A percentile compares a stretch with the other conserved stretches of the same genome.
Conservation (phyloP, 768 basidiomycete genomes). For the Amanita pseudoporphyria region DNA sequence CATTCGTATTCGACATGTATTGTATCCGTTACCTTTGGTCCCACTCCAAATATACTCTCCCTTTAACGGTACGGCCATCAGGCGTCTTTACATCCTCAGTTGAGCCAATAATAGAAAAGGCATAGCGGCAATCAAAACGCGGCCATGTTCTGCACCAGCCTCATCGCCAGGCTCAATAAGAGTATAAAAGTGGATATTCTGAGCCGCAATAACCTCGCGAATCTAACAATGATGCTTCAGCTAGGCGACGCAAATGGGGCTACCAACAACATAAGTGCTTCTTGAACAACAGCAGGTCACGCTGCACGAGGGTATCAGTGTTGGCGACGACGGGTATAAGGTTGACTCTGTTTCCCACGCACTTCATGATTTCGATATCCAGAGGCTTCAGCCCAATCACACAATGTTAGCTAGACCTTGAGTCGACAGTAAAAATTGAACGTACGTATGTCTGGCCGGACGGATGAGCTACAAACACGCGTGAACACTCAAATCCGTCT, state of each 20-base stretch:
- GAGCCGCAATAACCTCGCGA: no score
- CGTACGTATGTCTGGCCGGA: constrained; percentile 93
- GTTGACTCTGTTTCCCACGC: no score
- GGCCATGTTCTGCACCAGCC: no score
- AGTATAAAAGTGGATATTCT: constrained; percentile 90
- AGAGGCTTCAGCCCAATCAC: constrained; percentile 54
- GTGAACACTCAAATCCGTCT: constrained; percentile 92
- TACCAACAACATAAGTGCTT: constrained; percentile 56
- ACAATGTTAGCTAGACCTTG: no score
- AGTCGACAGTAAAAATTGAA: constrained; percentile 14
- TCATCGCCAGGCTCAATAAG: constrained; percentile 85
- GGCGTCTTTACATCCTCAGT: no score
- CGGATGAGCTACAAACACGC: constrained; percentile 97
- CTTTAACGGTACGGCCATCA: constrained; percentile 92
- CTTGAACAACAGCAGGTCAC: constrained; percentile 88
- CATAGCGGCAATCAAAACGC: constrained; percentile 77
- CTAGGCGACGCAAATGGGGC: constrained; percentile 4
- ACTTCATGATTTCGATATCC: no score
- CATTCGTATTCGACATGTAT: background rate
- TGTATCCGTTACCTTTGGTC: constrained; percentile 68
- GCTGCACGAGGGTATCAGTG: constrained; percentile 94
- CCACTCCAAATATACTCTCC: constrained; percentile 99
- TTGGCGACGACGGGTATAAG: constrained; percentile 97
- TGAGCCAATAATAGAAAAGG: constrained; percentile 99
- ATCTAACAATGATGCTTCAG: constrained; percentile 35